These are phyloP conservation scores for Dissophora globulifera DNA, from an alignment of 192 early-diverging fungal genomes.

Conservation along the genomic window DNA sequence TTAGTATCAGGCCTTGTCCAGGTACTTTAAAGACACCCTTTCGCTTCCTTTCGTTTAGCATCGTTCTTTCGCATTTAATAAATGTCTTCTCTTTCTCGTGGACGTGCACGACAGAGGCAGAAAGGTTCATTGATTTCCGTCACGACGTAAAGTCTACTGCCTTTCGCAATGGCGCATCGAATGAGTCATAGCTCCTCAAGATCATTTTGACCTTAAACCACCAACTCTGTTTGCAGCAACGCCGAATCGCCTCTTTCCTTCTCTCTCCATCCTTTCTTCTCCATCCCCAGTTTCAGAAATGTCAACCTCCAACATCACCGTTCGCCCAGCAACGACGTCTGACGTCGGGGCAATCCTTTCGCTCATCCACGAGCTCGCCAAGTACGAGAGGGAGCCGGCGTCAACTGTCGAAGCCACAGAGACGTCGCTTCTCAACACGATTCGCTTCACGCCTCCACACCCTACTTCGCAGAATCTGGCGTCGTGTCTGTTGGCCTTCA, in stretches of 20 bases:
- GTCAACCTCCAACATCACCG: slow-evolving; percentile 30
- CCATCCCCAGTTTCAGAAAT: slow-evolving; percentile 6
- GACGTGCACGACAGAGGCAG: too few relatives aligned
- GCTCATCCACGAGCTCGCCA: slow-evolving; percentile 80
- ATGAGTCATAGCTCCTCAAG: too few relatives aligned
- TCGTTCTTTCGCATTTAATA: neutral
- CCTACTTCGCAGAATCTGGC: slow-evolving; percentile 72
- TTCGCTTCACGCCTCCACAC: slow-evolving; percentile 73
- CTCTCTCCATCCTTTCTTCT: neutral
- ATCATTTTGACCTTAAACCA: too few relatives aligned
- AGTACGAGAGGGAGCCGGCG: slow-evolving; percentile 76
- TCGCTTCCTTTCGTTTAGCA: neutral
- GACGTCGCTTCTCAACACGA: slow-evolving; percentile 64
- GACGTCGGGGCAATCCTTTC: slow-evolving; percentile 74
- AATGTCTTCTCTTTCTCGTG: neutral
- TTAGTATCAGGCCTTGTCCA: slow-evolving; percentile 27
- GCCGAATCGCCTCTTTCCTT: neutral
- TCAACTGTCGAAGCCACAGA: slow-evolving; percentile 79
- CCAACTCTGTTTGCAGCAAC: neutral
- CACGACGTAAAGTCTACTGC: too few relatives aligned
- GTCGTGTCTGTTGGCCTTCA: slow-evolving; percentile 23
- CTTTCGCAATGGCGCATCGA: too few relatives aligned
- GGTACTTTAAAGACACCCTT: slow-evolving; percentile 16
- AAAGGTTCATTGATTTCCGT: too few relatives aligned
- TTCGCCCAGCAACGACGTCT: slow-evolving; percentile 62